These are phyloP conservation scores for Steccherinum ochraceum DNA, from an alignment of 768 basidiomycete genomes.

Conservation along the genomic window DNA sequence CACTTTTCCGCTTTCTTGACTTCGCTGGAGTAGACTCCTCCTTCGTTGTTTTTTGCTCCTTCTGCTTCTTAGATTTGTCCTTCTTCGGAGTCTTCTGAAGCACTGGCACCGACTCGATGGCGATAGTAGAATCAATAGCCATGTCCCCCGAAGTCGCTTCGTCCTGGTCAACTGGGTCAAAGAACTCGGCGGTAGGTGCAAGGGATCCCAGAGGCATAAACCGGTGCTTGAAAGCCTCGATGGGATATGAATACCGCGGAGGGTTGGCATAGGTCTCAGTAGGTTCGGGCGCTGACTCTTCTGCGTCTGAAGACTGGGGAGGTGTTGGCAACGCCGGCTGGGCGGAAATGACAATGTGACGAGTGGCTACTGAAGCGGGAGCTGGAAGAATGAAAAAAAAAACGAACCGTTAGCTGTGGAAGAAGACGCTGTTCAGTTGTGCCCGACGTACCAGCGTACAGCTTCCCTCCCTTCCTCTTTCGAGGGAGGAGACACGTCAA, in stretches of 20 bases:
- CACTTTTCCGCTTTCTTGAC: slow-evolving; percentile 9
- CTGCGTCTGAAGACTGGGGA: slow-evolving; percentile 9
- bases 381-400: not conserved
- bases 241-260: slow-evolving; percentile 50
- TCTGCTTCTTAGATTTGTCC: slow-evolving; percentile 16
- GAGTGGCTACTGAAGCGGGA: slow-evolving; percentile 49
- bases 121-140: too few species aligned
- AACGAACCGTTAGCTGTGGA: not conserved
- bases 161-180: not conserved
- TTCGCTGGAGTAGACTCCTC: not conserved
- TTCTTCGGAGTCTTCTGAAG: not conserved
- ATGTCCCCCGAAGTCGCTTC: slow-evolving; percentile 17
- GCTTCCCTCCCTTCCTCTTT: slow-evolving; percentile 48
- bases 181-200: slow-evolving; percentile 18
- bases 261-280: slow-evolving; percentile 38
- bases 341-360: slow-evolving; percentile 52
- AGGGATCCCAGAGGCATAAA: slow-evolving; percentile 61
- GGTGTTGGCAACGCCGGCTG: slow-evolving; percentile 31
- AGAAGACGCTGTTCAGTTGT: not conserved
- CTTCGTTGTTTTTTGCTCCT: slow-evolving; percentile 24
- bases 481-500: slow-evolving; percentile 63
- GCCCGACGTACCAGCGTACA: slow-evolving; percentile 45
- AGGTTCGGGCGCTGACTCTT: slow-evolving; percentile 13
- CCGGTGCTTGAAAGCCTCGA: slow-evolving; percentile 53
- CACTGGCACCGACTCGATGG: too few species aligned